Conservation (phyloP, 345 rosid genomes). For the thale cress (Arabidopsis thaliana) region DNA sequence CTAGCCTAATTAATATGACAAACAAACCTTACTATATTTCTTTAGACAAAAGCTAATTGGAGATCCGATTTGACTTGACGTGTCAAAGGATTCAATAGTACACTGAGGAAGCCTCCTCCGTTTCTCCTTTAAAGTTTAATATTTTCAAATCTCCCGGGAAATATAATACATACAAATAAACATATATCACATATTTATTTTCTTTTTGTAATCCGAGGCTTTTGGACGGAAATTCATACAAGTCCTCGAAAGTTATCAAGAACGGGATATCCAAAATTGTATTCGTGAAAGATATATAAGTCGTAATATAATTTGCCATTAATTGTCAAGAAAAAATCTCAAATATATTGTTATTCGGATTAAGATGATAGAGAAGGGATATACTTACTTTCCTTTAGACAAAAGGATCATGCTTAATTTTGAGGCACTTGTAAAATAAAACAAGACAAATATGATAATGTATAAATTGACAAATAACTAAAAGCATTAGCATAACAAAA, state of each 20-base stretch:
- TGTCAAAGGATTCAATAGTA: slow-evolving; percentile 31
- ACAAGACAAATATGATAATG: background rate
- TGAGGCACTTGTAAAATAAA: background rate
- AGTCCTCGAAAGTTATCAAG: background rate
- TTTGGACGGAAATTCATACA: background rate
- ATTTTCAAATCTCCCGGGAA: slow-evolving; percentile 12
- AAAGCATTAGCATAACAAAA: slow-evolving; percentile 1
- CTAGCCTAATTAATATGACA: slow-evolving; percentile 23
- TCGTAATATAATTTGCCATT: background rate
- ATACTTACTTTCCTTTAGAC: background rate
- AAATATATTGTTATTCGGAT: background rate
- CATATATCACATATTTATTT: too few relatives aligned
- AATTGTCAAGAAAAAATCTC: background rate
- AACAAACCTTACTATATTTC: slow-evolving; percentile 17
- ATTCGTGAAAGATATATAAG: background rate
- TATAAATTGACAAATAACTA: slow-evolving; percentile 12
- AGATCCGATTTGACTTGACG: slow-evolving; percentile 43
- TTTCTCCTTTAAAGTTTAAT: slow-evolving; percentile 16
- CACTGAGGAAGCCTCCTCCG: slow-evolving; percentile 32
- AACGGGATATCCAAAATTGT: background rate
- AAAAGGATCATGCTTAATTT: background rate
- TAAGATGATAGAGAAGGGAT: background rate
- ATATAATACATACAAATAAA: background rate
- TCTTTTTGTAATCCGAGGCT: background rate
- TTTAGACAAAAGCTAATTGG: slow-evolving; percentile 29